Conservation (phyloP, 164 flowering plant species). For the Vitis vinifera region DNA sequence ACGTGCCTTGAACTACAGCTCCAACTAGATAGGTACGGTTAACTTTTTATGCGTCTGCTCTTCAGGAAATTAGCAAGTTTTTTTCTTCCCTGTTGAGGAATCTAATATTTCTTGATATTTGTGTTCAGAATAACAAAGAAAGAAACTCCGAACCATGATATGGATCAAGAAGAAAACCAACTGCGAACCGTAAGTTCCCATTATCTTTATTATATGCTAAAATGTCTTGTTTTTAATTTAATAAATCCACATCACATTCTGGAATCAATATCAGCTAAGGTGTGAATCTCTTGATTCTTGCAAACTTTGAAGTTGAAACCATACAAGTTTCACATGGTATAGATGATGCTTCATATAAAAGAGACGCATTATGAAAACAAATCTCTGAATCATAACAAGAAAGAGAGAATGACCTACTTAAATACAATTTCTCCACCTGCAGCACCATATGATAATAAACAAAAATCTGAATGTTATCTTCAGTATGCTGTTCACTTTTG, state of each 20-base stretch:
- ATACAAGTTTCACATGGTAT: no score
- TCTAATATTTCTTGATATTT: slow-evolving; percentile 1
- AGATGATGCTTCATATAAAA: no score
- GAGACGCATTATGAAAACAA: no score
- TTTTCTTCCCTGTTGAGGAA: not conserved
- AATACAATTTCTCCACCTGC: not conserved
- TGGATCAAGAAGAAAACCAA: slow-evolving; percentile 22
- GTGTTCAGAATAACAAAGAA: slow-evolving; percentile 22
- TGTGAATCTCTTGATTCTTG: no score
- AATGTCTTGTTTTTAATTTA: not conserved
- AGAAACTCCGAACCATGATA: slow-evolving; percentile 13
- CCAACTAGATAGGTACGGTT: slow-evolving; percentile 32
- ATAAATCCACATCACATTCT: not conserved
- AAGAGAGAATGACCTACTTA: not conserved
- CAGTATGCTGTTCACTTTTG: not conserved
- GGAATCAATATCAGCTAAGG: not conserved
- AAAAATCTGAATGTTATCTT: not conserved
- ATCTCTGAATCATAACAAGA: no score
- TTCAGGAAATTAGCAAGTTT: not conserved
- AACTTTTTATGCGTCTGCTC: not conserved
- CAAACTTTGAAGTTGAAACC: no score
- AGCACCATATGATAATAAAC: not conserved
- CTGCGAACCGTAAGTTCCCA: slow-evolving; percentile 29
- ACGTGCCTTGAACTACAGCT: slow-evolving; percentile 36
- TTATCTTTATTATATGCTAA: not conserved